A percentile compares a stretch with the other conserved stretches of the same genome.
These are phyloP conservation scores for Hymenoscyphus fraxineus DNA, from an alignment of 2,329 filamentous ascomycete genomes.

Conservation along the genomic window DNA sequence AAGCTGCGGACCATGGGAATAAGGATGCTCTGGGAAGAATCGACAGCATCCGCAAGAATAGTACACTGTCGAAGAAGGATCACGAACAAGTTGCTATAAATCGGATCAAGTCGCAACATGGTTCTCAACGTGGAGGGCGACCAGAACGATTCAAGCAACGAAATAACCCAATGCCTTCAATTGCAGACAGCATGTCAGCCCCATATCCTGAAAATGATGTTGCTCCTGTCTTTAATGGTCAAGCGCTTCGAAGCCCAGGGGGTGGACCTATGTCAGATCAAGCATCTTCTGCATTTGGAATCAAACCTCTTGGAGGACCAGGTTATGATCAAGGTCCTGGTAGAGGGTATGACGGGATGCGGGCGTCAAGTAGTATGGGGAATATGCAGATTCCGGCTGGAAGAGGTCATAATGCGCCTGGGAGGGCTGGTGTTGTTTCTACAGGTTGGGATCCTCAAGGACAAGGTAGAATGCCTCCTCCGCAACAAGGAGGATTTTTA, in stretches of 20 bases:
- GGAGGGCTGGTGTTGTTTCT: slow-evolving; percentile 36
- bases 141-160: slow-evolving; percentile 56
- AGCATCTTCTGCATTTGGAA: slow-evolving; percentile 46
- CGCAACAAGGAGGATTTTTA: slow-evolving; percentile 11
- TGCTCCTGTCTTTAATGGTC: slow-evolving; percentile 38
- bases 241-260: slow-evolving; percentile 43
- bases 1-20: slow-evolving; percentile 86
- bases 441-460: slow-evolving; percentile 45
- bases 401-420: slow-evolving; percentile 17
- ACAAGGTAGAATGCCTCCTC: slow-evolving; percentile 31
- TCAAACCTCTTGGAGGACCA: slow-evolving; percentile 37
- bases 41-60: slow-evolving; percentile 77
- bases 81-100: slow-evolving; percentile 89
- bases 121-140: slow-evolving; percentile 60
- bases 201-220: slow-evolving; percentile 69
- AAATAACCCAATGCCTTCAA: slow-evolving; percentile 28
- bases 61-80: slow-evolving; percentile 81
- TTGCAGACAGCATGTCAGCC: slow-evolving; percentile 40
- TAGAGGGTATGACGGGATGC: slow-evolving; percentile 31
- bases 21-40: slow-evolving; percentile 79
- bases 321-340: slow-evolving; percentile 8
- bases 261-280: slow-evolving; percentile 43
- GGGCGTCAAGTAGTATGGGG: slow-evolving; percentile 44
- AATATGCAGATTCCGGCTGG: slow-evolving; percentile 45
- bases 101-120: slow-evolving; percentile 78